Percentiles rank a stretch among this genome's conserved stretches.
These are phyloP conservation scores for Aspergillus sp. DNA, from an alignment of 2,329 filamentous ascomycete genomes.

Conservation along the genomic window DNA sequence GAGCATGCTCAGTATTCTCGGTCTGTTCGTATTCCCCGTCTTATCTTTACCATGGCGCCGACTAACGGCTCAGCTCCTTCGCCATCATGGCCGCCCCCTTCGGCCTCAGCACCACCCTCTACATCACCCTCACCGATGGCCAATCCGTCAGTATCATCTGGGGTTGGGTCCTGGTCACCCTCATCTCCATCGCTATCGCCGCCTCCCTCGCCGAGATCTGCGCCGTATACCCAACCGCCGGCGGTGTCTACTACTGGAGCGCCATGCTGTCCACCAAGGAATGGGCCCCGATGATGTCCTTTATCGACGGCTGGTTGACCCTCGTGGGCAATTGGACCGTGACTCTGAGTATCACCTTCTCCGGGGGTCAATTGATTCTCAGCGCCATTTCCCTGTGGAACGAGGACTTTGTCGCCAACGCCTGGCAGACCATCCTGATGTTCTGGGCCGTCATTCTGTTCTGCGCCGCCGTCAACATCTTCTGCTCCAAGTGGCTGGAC, in stretches of 20 bases:
- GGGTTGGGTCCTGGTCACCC: constrained; percentile 65
- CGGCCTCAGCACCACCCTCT: constrained; percentile 65
- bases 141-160: constrained; percentile 67
- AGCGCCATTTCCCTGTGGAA: constrained; percentile 67
- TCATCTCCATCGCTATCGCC: constrained; percentile 63
- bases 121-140: constrained; percentile 66
- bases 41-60: background rate
- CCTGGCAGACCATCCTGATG: constrained; percentile 67
- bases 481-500: constrained; percentile 61
- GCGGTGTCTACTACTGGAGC: constrained; percentile 69
- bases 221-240: constrained; percentile 65
- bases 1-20: constrained; percentile 68
- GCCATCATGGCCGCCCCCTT: constrained; percentile 73
- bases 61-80: constrained; percentile 52
- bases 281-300: constrained; percentile 66
- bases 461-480: constrained; percentile 64
- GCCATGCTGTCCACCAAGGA: constrained; percentile 64
- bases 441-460: constrained; percentile 70
- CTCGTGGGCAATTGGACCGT: constrained; percentile 73
- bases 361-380: constrained; percentile 67
- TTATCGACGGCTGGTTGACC: constrained; percentile 69
- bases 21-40: constrained; percentile 44
- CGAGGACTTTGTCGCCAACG: constrained; percentile 65
- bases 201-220: constrained; percentile 68
- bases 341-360: constrained; percentile 66